These are phyloP conservation scores for Castanopsis chinensis DNA, from an alignment of 306 rosid species.

Conservation along the genomic window DNA sequence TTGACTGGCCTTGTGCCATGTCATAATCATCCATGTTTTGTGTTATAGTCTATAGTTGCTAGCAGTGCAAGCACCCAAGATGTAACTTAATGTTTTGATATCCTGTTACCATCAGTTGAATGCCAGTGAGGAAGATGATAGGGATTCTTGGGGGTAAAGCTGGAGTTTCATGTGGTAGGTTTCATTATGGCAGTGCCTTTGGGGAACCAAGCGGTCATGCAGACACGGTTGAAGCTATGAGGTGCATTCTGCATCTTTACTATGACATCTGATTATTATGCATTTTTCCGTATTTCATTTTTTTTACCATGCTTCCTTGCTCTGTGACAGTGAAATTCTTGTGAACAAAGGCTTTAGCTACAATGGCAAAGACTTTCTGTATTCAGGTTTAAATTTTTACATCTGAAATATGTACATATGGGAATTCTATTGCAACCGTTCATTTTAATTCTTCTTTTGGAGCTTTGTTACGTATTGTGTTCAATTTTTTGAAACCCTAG, in stretches of 20 bases:
- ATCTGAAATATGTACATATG: neutral
- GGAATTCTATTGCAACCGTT: neutral
- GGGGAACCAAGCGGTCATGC: constrained; percentile 99
- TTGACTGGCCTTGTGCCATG: too few relatives aligned
- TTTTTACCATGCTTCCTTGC: constrained; percentile 19
- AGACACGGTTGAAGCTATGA: constrained; percentile 89
- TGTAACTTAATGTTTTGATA: constrained; percentile 14
- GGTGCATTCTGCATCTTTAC: constrained; percentile 41
- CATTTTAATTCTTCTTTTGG: neutral
- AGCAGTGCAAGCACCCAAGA: neutral
- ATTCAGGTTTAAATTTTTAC: constrained; percentile 61
- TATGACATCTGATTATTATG: constrained; percentile 4
- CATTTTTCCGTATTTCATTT: constrained; percentile 3
- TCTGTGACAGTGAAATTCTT: constrained; percentile 71
- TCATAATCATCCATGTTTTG: too few relatives aligned
- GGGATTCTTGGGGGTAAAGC: constrained; percentile 98
- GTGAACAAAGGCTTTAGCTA: constrained; percentile 82
- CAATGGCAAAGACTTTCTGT: constrained; percentile 83
- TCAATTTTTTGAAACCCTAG: neutral
- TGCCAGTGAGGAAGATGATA: constrained; percentile 99
- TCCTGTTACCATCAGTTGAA: constrained; percentile 59
- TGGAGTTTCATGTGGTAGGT: constrained; percentile 94
- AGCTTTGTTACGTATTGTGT: neutral
- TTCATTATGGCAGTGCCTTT: constrained; percentile 97
- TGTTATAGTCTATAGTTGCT: neutral